These are phyloP conservation scores for Trichoderma sp. DNA, from an alignment of 2,329 filamentous ascomycete species.

Conservation along the genomic window DNA sequence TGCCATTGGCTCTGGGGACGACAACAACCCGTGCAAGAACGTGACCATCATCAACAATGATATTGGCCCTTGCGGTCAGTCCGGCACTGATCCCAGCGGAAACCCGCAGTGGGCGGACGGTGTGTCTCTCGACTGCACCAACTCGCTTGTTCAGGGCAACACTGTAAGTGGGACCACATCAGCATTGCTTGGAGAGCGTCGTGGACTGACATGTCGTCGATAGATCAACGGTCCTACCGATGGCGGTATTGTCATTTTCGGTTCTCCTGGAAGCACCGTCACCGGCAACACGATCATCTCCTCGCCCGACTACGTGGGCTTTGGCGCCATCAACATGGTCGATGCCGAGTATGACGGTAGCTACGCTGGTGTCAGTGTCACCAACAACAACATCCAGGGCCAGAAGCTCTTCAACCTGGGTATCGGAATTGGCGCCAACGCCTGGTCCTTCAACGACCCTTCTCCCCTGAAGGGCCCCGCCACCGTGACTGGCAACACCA, in stretches of 20 bases:
- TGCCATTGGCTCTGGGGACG: conserved; percentile 34
- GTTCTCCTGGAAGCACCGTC: conserved; percentile 33
- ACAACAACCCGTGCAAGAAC: conserved; percentile 32
- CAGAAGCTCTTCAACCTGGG: conserved; percentile 33
- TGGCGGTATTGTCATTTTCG: conserved; percentile 36
- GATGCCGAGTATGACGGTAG: conserved; percentile 33
- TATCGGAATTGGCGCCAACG: conserved; percentile 34
- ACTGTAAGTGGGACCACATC: conserved; percentile 27
- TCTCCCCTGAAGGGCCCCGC: conserved; percentile 30
- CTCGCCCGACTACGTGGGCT: conserved; percentile 32
- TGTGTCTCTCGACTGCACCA: conserved; percentile 35
- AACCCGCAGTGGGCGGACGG: conserved; percentile 35
- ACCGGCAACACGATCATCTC: conserved; percentile 34
- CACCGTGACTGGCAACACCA: conserved; percentile 32
- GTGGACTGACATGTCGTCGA: not conserved
- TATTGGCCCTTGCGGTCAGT: conserved; percentile 35
- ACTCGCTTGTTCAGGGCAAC: conserved; percentile 32
- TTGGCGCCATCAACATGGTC: conserved; percentile 37
- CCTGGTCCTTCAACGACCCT: conserved; percentile 34
- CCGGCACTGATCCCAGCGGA: conserved; percentile 31
- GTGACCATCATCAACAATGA: conserved; percentile 34
- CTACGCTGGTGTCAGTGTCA: conserved; percentile 34
- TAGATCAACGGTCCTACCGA: conserved; percentile 34
- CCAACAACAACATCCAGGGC: conserved; percentile 34
- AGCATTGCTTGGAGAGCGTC: no score